phyloP scores from a whole-genome alignment of 805 yeast species.

The Starmerella ratchasimensis region DNA sequence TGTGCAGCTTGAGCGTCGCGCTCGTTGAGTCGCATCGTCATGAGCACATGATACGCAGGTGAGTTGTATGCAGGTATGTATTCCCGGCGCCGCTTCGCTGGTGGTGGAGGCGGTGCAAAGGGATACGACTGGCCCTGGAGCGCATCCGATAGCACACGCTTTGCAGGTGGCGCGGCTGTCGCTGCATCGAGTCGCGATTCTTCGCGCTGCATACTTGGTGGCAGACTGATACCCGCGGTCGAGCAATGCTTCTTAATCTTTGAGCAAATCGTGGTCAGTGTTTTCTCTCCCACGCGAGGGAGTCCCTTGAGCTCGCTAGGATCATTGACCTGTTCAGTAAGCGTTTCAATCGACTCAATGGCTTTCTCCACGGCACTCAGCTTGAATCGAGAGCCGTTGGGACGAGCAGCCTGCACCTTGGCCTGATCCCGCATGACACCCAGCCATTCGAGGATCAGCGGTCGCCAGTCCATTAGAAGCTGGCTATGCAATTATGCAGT shows the following conservation, averaged over 20 bases:
- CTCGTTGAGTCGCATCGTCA: conserved; percentile 17
- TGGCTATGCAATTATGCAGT: too few relatives aligned
- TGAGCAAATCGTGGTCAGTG: conserved; percentile 38
- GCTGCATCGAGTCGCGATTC: neutral
- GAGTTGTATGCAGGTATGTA: conserved; percentile 19
- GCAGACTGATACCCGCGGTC: conserved; percentile 36
- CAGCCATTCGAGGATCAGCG: conserved; percentile 23
- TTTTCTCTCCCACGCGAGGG: conserved; percentile 59
- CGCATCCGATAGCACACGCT: conserved; percentile 1
- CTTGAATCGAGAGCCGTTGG: conserved; percentile 11
- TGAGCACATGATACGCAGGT: conserved; percentile 17
- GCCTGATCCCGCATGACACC: conserved; percentile 19
- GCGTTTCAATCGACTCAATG: conserved; percentile 5
- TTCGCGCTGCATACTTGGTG: conserved; percentile 25
- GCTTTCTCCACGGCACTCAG: conserved; percentile 10
- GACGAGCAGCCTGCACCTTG: conserved; percentile 8
- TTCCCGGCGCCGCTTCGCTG: conserved; percentile 13
- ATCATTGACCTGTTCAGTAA: conserved; percentile 5
- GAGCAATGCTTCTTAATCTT: conserved; percentile 42
- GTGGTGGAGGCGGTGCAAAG: conserved; percentile 12
- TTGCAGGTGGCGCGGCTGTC: conserved; percentile 2
- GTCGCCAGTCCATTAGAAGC: conserved; percentile 21
- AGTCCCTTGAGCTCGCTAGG: conserved; percentile 46
- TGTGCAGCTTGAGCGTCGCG: conserved; percentile 20
- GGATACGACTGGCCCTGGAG: conserved; percentile 8